These are phyloP conservation scores for Aulographum hederae DNA, from an alignment of 2,329 filamentous ascomycete species.

Conservation along the genomic window DNA sequence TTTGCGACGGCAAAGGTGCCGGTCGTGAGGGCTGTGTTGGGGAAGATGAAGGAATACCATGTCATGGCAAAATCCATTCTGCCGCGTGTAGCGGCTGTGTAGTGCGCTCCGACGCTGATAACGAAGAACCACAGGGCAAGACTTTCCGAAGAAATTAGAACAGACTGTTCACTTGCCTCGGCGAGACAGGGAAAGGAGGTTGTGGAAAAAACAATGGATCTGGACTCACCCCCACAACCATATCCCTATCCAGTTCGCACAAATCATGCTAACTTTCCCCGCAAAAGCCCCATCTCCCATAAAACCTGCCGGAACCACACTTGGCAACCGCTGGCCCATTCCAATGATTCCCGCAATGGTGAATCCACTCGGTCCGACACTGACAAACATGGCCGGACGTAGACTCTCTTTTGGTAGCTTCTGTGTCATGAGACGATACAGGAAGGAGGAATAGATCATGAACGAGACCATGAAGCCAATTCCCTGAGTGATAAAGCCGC, in stretches of 20 bases:
- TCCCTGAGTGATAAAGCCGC: conserved; percentile 42
- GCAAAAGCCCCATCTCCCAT: conserved; percentile 35
- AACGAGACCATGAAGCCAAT: conserved; percentile 47
- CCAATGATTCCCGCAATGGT: conserved; percentile 41
- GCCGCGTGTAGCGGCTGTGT: conserved; percentile 41
- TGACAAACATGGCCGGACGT: conserved; percentile 72
- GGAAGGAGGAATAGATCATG: conserved; percentile 70
- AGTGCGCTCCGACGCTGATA: conserved; percentile 58
- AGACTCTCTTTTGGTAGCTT: conserved; percentile 61
- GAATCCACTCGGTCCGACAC: conserved; percentile 58
- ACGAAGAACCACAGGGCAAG: conserved; percentile 75
- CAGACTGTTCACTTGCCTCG: no score
- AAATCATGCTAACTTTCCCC: conserved; percentile 34
- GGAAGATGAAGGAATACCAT: conserved; percentile 72
- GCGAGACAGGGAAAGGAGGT: neutral
- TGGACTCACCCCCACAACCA: conserved; percentile 79
- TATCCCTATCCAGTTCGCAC: conserved; percentile 45
- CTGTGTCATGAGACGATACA: conserved; percentile 77
- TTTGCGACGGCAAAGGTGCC: conserved; percentile 54
- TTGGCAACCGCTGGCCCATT: conserved; percentile 34
- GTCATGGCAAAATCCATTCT: conserved; percentile 65
- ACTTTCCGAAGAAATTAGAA: no score
- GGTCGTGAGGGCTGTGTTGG: conserved; percentile 56
- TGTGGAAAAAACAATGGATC: conserved; percentile 10
- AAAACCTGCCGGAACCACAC: conserved; percentile 31